A percentile compares a stretch with the other conserved stretches of the same genome.
These are phyloP conservation scores for Globisporangium polare DNA, from an alignment of 352 stramenopile genomes.

Conservation along the genomic window DNA sequence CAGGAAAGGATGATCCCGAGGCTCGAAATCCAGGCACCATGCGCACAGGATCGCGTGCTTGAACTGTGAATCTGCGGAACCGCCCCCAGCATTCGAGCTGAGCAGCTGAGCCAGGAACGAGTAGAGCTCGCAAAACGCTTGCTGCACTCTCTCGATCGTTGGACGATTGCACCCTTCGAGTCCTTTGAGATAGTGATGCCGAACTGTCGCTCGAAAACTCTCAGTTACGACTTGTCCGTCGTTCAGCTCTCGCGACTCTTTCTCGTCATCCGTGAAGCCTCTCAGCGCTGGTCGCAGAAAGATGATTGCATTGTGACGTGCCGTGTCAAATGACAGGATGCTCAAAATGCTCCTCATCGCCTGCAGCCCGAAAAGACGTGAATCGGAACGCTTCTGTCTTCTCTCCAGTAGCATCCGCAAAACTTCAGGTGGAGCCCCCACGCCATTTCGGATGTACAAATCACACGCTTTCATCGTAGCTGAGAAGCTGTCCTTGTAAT, in stretches of 20 bases:
- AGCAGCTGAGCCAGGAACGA: constrained; percentile 58
- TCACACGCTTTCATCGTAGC: constrained; percentile 85
- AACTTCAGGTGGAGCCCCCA: constrained; percentile 77
- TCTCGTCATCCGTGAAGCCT: constrained; percentile 84
- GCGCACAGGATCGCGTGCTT: constrained; percentile 80
- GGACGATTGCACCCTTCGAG: constrained; percentile 76
- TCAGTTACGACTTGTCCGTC: constrained; percentile 73
- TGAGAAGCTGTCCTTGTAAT: constrained; percentile 64
- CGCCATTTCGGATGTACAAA: constrained; percentile 82
- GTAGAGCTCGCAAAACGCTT: constrained; percentile 78
- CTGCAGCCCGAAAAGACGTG: constrained; percentile 72
- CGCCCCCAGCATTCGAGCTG: constrained; percentile 16
- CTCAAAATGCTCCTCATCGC: constrained; percentile 77
- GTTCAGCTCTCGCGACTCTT: constrained; percentile 73
- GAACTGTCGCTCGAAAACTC: constrained; percentile 80
- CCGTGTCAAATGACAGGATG: constrained; percentile 70
- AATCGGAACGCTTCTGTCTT: constrained; percentile 67
- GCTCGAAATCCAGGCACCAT: constrained; percentile 83
- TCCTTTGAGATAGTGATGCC: constrained; percentile 85
- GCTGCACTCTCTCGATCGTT: constrained; percentile 52
- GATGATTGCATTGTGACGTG: constrained; percentile 69
- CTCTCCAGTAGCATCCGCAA: constrained; percentile 66
- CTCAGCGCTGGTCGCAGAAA: constrained; percentile 82
- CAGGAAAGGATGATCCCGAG: constrained; percentile 75
- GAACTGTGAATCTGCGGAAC: constrained; percentile 45